Base-by-base conservation (phyloP, 2,329 filamentous ascomycete genomes). In the Fusarium sacchari region DNA sequence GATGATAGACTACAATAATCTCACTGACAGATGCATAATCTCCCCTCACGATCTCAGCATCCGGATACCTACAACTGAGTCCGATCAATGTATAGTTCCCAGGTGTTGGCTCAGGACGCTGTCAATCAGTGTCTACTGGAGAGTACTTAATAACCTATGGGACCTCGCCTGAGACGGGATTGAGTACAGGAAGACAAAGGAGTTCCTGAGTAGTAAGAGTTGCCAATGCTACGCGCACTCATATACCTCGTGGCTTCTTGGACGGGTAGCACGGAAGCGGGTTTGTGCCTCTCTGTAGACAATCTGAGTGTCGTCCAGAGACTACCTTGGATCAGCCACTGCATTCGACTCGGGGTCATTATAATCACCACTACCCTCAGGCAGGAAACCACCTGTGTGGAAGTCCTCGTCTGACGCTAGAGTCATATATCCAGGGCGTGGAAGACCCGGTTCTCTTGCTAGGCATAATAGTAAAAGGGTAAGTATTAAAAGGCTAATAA, bases 301-400 rank as follows among this genome's bases (percentile, higher is more conserved):
- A 28, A 87, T 80, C 3, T 78, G 68, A 0, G 84, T 86, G 8
- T 80, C 79, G 66, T 87, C 84, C 3, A 75, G 79, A 8, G 82
- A 83, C 63, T 79, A 86, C 10, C 74, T 76, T 3, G 84, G 86
- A 67, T 87, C 86, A 12, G 85, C 86, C 24, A 77, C 76, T 7
- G 79, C 85, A 66, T 87, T 87, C 86, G 86, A 87, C 24, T 84
- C 79, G 0, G 85, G 82, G 55, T 87, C 84, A 53, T 84, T 82
- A 28, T 84, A 62, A 43, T 75, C 80, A 1, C 83, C 83, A 26
- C 69, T 72, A 28, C 70, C 81, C n/a, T n/a, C n/a, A n/a, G n/a
- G n/a, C n/a, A n/a, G n/a, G n/a, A n/a, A n/a, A n/a, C n/a, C n/a
- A n/a, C n/a, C n/a, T n/a, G n/a, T n/a, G n/a, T n/a, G n/a, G n/a